These are phyloP conservation scores for Nothopassalora personata DNA, from an alignment of 2,329 filamentous ascomycete species.

Conservation along the genomic window DNA sequence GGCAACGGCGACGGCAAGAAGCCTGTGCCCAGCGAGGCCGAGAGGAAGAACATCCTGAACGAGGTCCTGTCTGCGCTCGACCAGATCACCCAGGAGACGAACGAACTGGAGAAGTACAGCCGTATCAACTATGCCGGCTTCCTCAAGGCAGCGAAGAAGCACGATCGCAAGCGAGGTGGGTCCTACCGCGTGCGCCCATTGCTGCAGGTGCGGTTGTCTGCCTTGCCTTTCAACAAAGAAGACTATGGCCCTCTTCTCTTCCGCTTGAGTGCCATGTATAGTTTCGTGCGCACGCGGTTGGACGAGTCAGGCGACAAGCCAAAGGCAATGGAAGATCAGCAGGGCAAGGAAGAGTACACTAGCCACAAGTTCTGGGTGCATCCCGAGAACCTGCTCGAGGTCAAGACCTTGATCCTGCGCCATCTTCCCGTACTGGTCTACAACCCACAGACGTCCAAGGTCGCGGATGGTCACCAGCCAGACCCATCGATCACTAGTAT, in stretches of 20 bases:
- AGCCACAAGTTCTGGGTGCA: conserved; percentile 72
- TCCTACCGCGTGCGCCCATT: conserved; percentile 85
- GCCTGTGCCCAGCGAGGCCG: conserved; percentile 36
- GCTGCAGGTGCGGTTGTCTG: conserved; percentile 82
- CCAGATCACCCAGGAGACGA: conserved; percentile 80
- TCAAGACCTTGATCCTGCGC: conserved; percentile 91
- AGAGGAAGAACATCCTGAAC: conserved; percentile 53
- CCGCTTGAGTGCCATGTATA: conserved; percentile 89
- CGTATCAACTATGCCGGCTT: conserved; percentile 97
- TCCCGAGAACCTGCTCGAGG: conserved; percentile 87
- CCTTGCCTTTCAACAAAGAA: conserved; percentile 90
- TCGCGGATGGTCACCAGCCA: conserved; percentile 67
- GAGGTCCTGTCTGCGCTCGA: conserved; percentile 77
- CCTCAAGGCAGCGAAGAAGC: conserved; percentile 97
- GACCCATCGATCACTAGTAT: conserved; percentile 92
- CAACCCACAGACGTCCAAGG: conserved; percentile 78
- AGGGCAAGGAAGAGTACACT: conserved; percentile 28
- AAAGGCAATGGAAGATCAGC: conserved; percentile 17
- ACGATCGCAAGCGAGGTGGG: conserved; percentile 85
- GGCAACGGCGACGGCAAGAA: conserved; percentile 30
- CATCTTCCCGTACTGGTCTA: conserved; percentile 88
- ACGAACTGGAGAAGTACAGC: conserved; percentile 90
- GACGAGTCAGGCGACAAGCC: conserved; percentile 45
- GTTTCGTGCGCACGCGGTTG: conserved; percentile 79
- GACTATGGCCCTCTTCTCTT: conserved; percentile 87